Percentiles rank a stretch among this genome's conserved stretches.
These are phyloP conservation scores for Blastobotrys attinorum DNA, from an alignment of 805 yeast genomes.

Conservation along the genomic window DNA sequence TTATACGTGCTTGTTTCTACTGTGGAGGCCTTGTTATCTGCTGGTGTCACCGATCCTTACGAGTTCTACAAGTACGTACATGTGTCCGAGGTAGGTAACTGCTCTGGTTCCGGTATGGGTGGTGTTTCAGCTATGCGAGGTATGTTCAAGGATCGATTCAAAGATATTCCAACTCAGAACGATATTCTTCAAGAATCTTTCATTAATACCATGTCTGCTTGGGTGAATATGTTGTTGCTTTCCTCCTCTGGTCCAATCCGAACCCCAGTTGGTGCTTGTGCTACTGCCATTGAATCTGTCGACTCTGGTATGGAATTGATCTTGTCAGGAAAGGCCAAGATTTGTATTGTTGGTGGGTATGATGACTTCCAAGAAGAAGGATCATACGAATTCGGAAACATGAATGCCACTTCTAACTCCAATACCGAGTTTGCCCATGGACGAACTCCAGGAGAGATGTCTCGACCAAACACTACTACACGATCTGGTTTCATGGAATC, in stretches of 20 bases:
- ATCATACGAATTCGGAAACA: conserved; percentile 93
- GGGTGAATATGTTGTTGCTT: conserved; percentile 97
- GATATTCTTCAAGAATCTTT: conserved; percentile 97
- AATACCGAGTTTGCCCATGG: conserved; percentile 85
- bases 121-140: conserved; percentile 97
- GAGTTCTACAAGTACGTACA: conserved; percentile 98
- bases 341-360: conserved; percentile 96
- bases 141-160: conserved; percentile 93
- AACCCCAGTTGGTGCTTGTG: conserved; percentile 99
- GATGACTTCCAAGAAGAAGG: conserved; percentile 99
- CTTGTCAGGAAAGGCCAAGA: conserved; percentile 87
- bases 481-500: conserved; percentile 99
- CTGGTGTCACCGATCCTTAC: conserved; percentile 97
- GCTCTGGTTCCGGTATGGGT: conserved; percentile 99
- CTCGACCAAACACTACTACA: conserved; percentile 94
- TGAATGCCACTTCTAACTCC: conserved; percentile 96
- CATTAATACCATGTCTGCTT: conserved; percentile 98
- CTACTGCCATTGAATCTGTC: conserved; percentile 96
- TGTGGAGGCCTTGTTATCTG: conserved; percentile 83
- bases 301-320: conserved; percentile 95
- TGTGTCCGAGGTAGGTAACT: conserved; percentile 97
- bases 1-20: conserved; percentile 88
- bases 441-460: conserved; percentile 97
- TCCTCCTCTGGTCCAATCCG: conserved; percentile 98
- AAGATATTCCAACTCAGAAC: conserved; percentile 91